Conservation (phyloP, 2,329 filamentous ascomycete species). For the Bertia moriformis region DNA sequence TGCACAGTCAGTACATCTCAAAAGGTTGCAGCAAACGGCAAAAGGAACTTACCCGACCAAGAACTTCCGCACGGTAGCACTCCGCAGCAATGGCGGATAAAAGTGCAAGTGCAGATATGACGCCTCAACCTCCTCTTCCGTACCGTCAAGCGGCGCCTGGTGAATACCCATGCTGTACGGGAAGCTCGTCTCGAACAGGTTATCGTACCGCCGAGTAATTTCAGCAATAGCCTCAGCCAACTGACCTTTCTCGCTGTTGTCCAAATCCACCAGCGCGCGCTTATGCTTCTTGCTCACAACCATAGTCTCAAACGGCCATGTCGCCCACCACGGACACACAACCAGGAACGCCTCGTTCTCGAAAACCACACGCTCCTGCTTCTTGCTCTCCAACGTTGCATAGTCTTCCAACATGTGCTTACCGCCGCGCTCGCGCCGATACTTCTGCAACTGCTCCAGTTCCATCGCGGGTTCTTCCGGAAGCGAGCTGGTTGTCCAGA, state of each 20-base stretch:
- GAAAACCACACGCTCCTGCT: slow-evolving; percentile 53
- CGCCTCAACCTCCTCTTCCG: slow-evolving; percentile 49
- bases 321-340: slow-evolving; percentile 62
- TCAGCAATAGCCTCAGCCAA: slow-evolving; percentile 54
- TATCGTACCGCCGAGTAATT: slow-evolving; percentile 58
- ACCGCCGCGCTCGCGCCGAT: slow-evolving; percentile 42
- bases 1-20: neutral
- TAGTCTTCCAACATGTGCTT: slow-evolving; percentile 54
- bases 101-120: slow-evolving; percentile 64
- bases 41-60: slow-evolving; percentile 54
- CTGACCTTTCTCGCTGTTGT: slow-evolving; percentile 35
- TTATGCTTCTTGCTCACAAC: slow-evolving; percentile 52
- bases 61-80: slow-evolving; percentile 61
- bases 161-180: slow-evolving; percentile 62
- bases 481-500: slow-evolving; percentile 58
- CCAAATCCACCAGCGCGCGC: slow-evolving; percentile 50
- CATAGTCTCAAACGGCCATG: slow-evolving; percentile 66
- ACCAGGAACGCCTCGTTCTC: slow-evolving; percentile 54
- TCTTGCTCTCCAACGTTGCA: slow-evolving; percentile 45
- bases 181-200: slow-evolving; percentile 62
- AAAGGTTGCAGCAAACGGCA: neutral
- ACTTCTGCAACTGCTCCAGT: slow-evolving; percentile 46
- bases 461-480: slow-evolving; percentile 55
- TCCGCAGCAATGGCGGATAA: slow-evolving; percentile 57
- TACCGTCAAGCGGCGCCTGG: slow-evolving; percentile 56